Percentiles rank a stretch among this genome's conserved stretches.
Conservation (phyloP, 768 basidiomycete genomes). For the Leccinum uliginosum region DNA sequence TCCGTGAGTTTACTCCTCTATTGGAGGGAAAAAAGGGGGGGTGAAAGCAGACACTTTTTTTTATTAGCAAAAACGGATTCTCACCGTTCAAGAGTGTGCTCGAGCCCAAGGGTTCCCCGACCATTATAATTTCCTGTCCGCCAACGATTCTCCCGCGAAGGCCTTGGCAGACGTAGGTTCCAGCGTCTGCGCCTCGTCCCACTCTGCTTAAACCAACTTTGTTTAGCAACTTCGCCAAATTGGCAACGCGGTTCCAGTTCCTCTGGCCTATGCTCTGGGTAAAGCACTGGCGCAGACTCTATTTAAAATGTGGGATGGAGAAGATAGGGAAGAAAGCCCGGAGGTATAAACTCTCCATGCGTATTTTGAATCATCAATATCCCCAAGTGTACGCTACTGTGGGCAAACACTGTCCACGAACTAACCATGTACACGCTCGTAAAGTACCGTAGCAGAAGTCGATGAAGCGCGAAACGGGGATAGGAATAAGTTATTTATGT, state of each 20-base stretch:
- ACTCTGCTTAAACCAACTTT: background rate
- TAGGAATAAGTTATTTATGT: constrained; percentile 15
- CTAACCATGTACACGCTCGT: constrained; percentile 1
- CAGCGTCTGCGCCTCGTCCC: background rate
- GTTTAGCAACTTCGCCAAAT: constrained; percentile 70
- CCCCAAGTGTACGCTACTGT: background rate
- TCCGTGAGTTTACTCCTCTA: constrained; percentile 28
- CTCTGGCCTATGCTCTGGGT: constrained; percentile 62
- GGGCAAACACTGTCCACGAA: background rate
- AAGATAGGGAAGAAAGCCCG: constrained; percentile 43
- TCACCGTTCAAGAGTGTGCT: constrained; percentile 64
- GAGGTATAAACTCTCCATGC: constrained; percentile 26
- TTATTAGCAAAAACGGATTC: constrained; percentile 63
- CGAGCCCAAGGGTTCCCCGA: constrained; percentile 81
- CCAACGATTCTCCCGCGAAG: constrained; percentile 31
- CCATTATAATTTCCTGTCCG: constrained; percentile 55
- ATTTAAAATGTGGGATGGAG: constrained; percentile 41
- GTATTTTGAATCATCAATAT: background rate
- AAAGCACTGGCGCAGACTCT: constrained; percentile 41
- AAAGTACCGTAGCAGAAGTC: background rate
- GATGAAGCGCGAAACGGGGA: background rate
- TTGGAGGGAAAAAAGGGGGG: background rate
- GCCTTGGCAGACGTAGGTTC: constrained; percentile 50
- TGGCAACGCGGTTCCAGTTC: constrained; percentile 76
- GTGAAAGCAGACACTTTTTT: background rate